phyloP scores from a whole-genome alignment of 345 rosid species.

The Limnanthes douglasii region DNA sequence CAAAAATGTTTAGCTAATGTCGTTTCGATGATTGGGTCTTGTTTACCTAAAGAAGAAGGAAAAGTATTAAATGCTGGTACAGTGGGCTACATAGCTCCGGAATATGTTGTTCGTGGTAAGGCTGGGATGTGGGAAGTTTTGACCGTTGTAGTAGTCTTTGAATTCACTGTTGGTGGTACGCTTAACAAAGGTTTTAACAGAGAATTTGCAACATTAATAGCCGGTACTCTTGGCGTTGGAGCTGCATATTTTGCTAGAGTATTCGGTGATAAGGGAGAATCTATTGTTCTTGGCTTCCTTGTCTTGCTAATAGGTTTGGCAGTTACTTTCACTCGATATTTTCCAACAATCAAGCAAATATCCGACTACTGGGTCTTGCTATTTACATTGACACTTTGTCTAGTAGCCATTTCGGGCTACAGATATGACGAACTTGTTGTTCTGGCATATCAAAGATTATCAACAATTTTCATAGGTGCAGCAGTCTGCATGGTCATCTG shows the following conservation, averaged over 20 bases:
- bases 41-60: too few species aligned
- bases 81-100: too few species aligned
- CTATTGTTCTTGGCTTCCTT: constrained; percentile 29
- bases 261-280: constrained; percentile 25
- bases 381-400: constrained; percentile 42
- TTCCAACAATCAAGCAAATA: constrained; percentile 41
- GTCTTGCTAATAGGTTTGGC: constrained; percentile 39
- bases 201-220: constrained; percentile 34
- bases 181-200: constrained; percentile 32
- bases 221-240: constrained; percentile 31
- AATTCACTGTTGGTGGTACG: too few species aligned
- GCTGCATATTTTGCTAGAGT: constrained; percentile 27
- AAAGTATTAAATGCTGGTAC: too few species aligned
- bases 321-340: constrained; percentile 34
- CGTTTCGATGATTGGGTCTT: too few species aligned
- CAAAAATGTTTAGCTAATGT: too few species aligned
- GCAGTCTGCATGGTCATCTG: constrained; percentile 15
- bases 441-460: constrained; percentile 22
- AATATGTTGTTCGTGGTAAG: too few species aligned
- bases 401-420: constrained; percentile 41
- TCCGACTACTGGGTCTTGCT: constrained; percentile 47
- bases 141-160: too few species aligned
- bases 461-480: constrained; percentile 36
- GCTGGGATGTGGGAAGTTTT: too few species aligned
- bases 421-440: constrained; percentile 16